Conservation (phyloP, 106 monocot genomes). For the Allium fistulosum region DNA sequence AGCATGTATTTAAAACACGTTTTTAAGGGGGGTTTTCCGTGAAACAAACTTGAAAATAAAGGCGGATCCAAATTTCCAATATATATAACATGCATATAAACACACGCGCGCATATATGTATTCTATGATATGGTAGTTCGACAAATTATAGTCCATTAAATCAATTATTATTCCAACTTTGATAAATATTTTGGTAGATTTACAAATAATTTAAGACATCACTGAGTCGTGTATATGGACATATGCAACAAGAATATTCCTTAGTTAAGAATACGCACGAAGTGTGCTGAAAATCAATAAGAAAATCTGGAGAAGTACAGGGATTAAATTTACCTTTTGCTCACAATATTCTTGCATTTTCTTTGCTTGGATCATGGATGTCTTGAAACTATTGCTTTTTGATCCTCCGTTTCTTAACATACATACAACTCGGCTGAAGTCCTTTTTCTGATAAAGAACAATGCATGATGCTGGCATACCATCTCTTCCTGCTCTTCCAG, state of each 20-base stretch:
- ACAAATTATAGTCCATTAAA: too few relatives aligned
- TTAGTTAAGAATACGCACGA: neutral
- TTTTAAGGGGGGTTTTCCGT: too few relatives aligned
- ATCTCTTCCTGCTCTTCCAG: constrained; percentile 95
- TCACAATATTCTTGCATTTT: constrained; percentile 97
- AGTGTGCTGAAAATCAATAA: neutral
- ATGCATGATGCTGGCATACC: constrained; percentile 65
- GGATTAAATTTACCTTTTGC: constrained; percentile 54
- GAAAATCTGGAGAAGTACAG: neutral
- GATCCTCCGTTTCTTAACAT: constrained; percentile 66
- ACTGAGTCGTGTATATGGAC: too few relatives aligned
- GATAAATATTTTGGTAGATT: too few relatives aligned
- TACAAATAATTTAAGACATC: too few relatives aligned
- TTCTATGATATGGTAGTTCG: too few relatives aligned
- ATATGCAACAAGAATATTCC: neutral
- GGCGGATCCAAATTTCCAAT: too few relatives aligned
- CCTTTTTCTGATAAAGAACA: constrained; percentile 85
- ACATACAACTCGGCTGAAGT: constrained; percentile 95
- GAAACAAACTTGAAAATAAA: too few relatives aligned
- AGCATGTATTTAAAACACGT: too few relatives aligned
- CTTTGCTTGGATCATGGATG: constrained; percentile 89
- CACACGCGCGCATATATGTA: too few relatives aligned
- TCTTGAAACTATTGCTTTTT: constrained; percentile 63
- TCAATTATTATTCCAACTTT: too few relatives aligned
- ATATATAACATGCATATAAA: too few relatives aligned